phyloP scores from a whole-genome alignment of 139 green algal genomes.

The Chlamydomonas sp. region DNA sequence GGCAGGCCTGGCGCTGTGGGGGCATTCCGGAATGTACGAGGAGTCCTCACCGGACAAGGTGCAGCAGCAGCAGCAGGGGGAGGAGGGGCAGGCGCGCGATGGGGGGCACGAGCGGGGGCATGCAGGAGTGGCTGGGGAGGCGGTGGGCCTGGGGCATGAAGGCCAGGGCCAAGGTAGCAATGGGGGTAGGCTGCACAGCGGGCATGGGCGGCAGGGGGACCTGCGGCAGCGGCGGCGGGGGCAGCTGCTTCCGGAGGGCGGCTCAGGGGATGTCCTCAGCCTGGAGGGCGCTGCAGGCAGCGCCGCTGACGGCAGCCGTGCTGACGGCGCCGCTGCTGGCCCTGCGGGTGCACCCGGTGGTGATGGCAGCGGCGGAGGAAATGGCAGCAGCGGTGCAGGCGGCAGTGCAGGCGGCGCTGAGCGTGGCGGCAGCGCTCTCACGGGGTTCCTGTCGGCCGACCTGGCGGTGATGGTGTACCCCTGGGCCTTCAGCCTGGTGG shows the following conservation, averaged over 20 bases:
- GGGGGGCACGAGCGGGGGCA: background rate
- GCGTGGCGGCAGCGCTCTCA: background rate
- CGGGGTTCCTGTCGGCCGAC: slow-evolving; percentile 31
- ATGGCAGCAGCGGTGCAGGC: too few species aligned
- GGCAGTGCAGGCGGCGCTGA: too few species aligned
- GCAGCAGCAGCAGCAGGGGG: slow-evolving; percentile 18
- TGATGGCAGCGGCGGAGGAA: background rate
- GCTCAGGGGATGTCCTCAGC: too few species aligned
- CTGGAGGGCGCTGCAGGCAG: too few species aligned
- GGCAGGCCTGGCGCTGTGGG: slow-evolving; percentile 29
- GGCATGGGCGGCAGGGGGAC: too few species aligned
- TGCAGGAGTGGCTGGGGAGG: too few species aligned
- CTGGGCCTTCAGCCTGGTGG: slow-evolving; percentile 71
- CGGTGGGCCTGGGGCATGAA: too few species aligned
- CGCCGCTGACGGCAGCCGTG: background rate
- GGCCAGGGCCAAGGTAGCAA: too few species aligned
- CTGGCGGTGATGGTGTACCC: slow-evolving; percentile 79
- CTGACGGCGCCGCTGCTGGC: background rate
- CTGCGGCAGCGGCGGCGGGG: too few species aligned
- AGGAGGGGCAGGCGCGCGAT: background rate
- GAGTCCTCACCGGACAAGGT: background rate
- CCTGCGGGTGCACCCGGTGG: background rate
- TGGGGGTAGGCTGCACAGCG: too few species aligned
- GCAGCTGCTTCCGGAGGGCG: too few species aligned
- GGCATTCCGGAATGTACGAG: background rate